phyloP scores from a whole-genome alignment of 257 asterid genomes.

The Nicotiana benthamiana region DNA sequence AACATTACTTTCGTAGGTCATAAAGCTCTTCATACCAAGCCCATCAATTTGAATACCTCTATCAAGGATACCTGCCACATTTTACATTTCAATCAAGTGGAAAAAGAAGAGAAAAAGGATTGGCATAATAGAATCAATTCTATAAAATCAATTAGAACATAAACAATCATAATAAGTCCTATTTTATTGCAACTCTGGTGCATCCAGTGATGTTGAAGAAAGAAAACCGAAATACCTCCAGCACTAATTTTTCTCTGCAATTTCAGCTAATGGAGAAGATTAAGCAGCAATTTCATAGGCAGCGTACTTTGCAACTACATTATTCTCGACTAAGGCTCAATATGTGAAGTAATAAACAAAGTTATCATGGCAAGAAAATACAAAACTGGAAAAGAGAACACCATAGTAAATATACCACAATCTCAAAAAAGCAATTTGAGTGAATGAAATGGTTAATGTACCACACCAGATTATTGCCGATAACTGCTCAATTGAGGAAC shows the following conservation, averaged over 20 bases:
- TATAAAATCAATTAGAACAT: background rate
- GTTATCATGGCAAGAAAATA: background rate
- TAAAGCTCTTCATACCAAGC: slow-evolving; percentile 69
- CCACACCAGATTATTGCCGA: no score
- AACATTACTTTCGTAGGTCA: slow-evolving; percentile 93
- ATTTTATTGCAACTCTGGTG: background rate
- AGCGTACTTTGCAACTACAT: background rate
- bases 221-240: background rate
- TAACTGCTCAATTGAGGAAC: background rate
- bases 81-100: background rate
- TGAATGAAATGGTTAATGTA: no score
- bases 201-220: background rate
- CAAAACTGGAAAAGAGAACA: background rate
- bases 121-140: slow-evolving; percentile 6
- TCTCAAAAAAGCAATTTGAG: background rate
- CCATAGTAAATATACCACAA: background rate
- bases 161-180: background rate
- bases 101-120: background rate
- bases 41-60: slow-evolving; percentile 95
- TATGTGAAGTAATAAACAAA: background rate
- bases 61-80: slow-evolving; percentile 78
- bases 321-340: background rate
- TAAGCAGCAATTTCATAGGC: background rate
- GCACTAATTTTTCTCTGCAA: background rate
- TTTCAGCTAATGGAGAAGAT: background rate